Base-by-base conservation (phyloP, 345 rosid species). In the Physaria fendleri region DNA sequence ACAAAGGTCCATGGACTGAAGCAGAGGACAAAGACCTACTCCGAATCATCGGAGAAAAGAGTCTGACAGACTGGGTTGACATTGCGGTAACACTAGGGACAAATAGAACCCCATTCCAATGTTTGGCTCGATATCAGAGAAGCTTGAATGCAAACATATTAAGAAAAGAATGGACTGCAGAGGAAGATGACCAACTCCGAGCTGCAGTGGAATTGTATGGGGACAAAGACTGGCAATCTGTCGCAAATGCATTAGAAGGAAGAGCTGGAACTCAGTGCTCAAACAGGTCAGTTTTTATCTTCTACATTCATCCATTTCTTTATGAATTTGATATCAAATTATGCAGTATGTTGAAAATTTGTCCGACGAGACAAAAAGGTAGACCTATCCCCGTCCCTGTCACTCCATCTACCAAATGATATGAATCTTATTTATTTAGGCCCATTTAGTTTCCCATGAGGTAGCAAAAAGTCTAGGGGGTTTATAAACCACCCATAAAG, bases 201-300 rank as follows among this genome's bases (percentile, higher is more conserved):
- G 56, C 59, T 25, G 92, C 95, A 24, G 95, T 93, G 2, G 82
- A 78, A 56, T 72, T 62, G 21, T 77, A 41, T 76, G 99, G 97
- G 29, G 85, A 83, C 70, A 62, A 78, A 30, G 69, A 89, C 75
- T 93, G 97, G 97, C 99, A 93, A 72, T 55, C 80, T 59, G 88
- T 89, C 37, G 99, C 99, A 39, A 80, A 82, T 27, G 39, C 72
- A 59, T 74, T 89, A 65, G 73, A 71, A 65, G 88, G 88, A 55
- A 77, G 97, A 52, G 71, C 89, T 45, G 99, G 99, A 58, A 30
- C 88, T 21, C 97, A 93, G 61, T 89, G 99, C 80, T 85, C 99
- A 59, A 85, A 87, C 29, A 77, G 95, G 97, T 87, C 53, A 79
- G 89, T 78, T 35, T 35, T 44, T 34, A 58, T 41, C 48, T 39